A percentile compares a stretch with the other conserved stretches of the same genome.
These are phyloP conservation scores for Sporothrix humicola DNA, from an alignment of 2,329 filamentous ascomycete genomes.

Conservation along the genomic window DNA sequence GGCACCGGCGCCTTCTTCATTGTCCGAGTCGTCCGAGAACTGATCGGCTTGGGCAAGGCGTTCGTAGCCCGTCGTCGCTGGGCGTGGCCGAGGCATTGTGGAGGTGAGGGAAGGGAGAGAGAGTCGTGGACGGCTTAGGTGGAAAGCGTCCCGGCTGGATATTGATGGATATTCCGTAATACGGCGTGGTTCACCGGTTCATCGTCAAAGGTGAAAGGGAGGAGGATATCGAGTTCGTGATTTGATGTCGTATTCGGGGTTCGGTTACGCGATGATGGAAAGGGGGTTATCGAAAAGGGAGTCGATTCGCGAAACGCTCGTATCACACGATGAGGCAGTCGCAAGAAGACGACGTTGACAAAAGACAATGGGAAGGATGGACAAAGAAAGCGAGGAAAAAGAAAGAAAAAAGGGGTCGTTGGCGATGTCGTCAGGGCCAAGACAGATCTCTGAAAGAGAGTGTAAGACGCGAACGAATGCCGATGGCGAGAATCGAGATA, in stretches of 20 bases:
- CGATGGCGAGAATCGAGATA: background rate
- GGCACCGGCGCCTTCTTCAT: conserved; percentile 54
- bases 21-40: conserved; percentile 69
- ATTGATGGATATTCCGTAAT: background rate
- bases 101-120: background rate
- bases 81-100: conserved; percentile 67
- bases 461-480: background rate
- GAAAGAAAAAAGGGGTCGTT: background rate
- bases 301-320: background rate
- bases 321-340: background rate
- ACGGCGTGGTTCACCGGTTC: conserved; percentile 12
- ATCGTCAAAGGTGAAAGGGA: background rate
- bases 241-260: no score
- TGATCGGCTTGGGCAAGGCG: conserved; percentile 82
- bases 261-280: background rate
- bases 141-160: background rate
- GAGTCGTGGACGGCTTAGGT: background rate
- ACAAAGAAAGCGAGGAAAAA: background rate
- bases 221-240: background rate
- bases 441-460: background rate
- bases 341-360: background rate
- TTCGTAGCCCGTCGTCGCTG: conserved; percentile 81
- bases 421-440: conserved; percentile 6
- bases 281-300: background rate
- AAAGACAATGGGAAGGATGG: background rate